Evolutionary conservation across 164 flowering plant genomes (phyloP), one percentile per base, ranked within the genome.

Genomic region (Vitis rotundifolia): DNA sequence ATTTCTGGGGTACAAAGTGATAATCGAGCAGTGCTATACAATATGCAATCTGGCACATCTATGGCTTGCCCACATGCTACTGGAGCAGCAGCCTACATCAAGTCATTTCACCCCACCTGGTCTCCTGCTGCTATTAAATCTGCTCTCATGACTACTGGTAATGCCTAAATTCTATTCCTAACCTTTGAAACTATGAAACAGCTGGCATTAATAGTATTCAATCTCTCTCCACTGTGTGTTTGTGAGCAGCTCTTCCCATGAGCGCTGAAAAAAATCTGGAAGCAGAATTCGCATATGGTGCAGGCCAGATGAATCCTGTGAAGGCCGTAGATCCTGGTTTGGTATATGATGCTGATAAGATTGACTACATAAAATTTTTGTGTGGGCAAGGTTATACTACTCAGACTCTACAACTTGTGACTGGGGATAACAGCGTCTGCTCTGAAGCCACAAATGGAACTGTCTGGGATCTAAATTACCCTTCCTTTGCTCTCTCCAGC

Each of bases 101-200:
- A 80, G 66, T 67, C 83, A 3, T 64, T 67, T 10, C 76, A 75
- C 62, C 80, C 83, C 19, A 55, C 61, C 12, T 83, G 85, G 85
- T 77, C 83, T 19, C 85, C 83, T 8, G 77, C 85, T 2, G 81
- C 80, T n/a, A 73, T 79, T 48, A 79, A 77, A 44, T 80, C 83
- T 9, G 76, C 83, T 2, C 71, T 82, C 13, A 77, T 78, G 80
- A 82, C 83, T 3, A 78, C 83, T n/a, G 78, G 83, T 75, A 73
- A 61, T 14, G 3, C 11, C 49, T 56, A 3, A 54, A 49, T 22
- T 37, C 7, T 12, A 2, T 12, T 8, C 31, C 3, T 12, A 53
- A 10, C 52, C 9, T 49, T 47, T 22, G 61, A 37, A 37, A 37
- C 44, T 3, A 37, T 37, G 6, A 37, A 37, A 37, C 44, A 37